Evolutionary conservation across 2,329 filamentous ascomycete genomes (phyloP), one percentile per base, ranked within the genome.

Genomic region (Verruconis gallopava): DNA sequence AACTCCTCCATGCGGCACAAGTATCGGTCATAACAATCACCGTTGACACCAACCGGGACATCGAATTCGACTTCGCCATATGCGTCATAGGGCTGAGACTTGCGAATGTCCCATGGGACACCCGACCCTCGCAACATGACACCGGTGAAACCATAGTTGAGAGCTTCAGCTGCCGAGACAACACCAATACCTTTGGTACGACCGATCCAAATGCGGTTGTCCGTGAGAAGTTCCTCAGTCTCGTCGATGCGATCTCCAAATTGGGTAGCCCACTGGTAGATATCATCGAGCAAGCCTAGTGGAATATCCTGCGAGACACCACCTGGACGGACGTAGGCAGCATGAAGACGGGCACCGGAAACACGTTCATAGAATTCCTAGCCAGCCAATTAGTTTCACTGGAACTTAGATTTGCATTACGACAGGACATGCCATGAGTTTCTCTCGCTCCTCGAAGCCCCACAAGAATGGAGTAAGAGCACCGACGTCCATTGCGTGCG

Each of bases 311-410:
- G 88, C 56, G 86, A 85, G 43, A 98, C 91, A 66, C 91, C 91
- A 56, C 91, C 91, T 37, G 91, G 91, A 54, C 91, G 85, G 55
- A 98, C 82, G 61, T 98, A 98, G 55, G 91, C 91, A 46, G 91
- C 84, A 68, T 98, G 91, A 40, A 98, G 77, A 71, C 91, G 91
- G 53, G 91, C 91, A 60, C 91, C 91, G 32, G 91, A 98, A 46
- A 98, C 93, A 70, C 91, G 86, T 67, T 98, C 91, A 63, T 98
- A 98, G 69, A 98, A 98, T 79, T 98, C 91, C 89, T 96, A 48
- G 37, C 36, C 33, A 42, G 20, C 5, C 34, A 13, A 37, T 46
- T 38, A 48, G 39, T 33, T 22, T 19, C 36, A 4, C 15, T 37
- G 14, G 14, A 5, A 6, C 15, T 25, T 12, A 11, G 11, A 13